phyloP scores from a whole-genome alignment of 228 moss, liverwort and hornwort genomes.

The Sphagnum magellanicum region DNA sequence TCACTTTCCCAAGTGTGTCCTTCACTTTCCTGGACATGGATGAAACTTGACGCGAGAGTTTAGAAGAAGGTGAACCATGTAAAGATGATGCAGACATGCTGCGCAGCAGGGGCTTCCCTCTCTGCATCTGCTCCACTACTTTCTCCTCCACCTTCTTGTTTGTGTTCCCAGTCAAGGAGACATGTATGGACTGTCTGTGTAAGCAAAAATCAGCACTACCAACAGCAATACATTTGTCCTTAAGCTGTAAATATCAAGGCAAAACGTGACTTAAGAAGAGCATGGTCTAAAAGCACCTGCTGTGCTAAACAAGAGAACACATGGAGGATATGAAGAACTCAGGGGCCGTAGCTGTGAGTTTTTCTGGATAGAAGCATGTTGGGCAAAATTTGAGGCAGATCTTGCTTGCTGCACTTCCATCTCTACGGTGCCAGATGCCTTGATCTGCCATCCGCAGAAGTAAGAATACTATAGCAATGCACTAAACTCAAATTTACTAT shows the following conservation, averaged over 20 bases:
- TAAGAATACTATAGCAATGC: too few relatives aligned
- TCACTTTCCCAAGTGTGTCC: slow-evolving; percentile 76
- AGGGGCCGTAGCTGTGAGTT: slow-evolving; percentile 63
- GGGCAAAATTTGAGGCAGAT: slow-evolving; percentile 41
- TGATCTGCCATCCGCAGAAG: slow-evolving; percentile 7
- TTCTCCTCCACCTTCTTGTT: slow-evolving; percentile 34
- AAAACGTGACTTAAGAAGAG: neutral
- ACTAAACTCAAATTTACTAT: too few relatives aligned
- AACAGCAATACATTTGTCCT: too few relatives aligned
- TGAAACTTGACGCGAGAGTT: slow-evolving; percentile 79
- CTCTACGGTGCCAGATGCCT: slow-evolving; percentile 20
- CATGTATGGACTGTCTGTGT: neutral
- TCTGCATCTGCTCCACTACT: slow-evolving; percentile 14
- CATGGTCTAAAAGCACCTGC: neutral
- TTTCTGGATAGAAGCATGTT: slow-evolving; percentile 38
- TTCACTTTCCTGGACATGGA: slow-evolving; percentile 83
- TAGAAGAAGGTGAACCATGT: slow-evolving; percentile 21
- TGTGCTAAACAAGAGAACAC: neutral
- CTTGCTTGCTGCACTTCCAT: slow-evolving; percentile 42
- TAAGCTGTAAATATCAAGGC: too few relatives aligned
- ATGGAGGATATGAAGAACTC: slow-evolving; percentile 56
- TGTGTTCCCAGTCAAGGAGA: slow-evolving; percentile 59
- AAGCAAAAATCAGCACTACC: too few relatives aligned
- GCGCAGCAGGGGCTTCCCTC: slow-evolving; percentile 40
- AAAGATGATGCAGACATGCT: slow-evolving; percentile 62